A percentile compares a stretch with the other conserved stretches of the same genome.
These are phyloP conservation scores for Solanum pinnatisectum DNA, from an alignment of 257 asterid species.

Conservation along the genomic window DNA sequence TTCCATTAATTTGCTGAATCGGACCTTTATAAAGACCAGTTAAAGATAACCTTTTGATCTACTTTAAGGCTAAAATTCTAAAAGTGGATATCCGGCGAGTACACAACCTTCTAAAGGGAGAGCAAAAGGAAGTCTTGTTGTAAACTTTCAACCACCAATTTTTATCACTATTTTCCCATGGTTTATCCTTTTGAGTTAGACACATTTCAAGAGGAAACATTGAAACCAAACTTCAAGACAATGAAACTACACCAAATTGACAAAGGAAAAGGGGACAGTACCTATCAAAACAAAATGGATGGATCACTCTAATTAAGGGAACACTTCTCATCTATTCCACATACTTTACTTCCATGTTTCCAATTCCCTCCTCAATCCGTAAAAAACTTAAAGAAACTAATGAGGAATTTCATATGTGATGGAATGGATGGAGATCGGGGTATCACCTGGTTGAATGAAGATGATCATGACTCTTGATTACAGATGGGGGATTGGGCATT, in stretches of 20 bases:
- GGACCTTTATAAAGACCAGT: background rate
- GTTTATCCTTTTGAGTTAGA: background rate
- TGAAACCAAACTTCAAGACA: background rate
- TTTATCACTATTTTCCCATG: background rate
- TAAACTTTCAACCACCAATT: background rate
- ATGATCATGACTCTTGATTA: background rate
- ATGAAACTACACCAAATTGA: background rate
- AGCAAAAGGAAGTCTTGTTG: background rate
- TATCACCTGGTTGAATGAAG: background rate
- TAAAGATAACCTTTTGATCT: background rate
- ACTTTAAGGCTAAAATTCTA: background rate
- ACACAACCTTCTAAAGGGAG: background rate
- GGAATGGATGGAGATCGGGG: background rate
- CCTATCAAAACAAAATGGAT: background rate
- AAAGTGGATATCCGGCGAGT: background rate
- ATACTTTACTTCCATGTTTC: background rate
- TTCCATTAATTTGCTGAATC: background rate
- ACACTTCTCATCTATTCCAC: background rate
- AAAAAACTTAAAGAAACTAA: background rate
- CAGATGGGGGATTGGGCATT: background rate
- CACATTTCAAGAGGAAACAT: background rate
- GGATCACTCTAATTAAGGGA: background rate
- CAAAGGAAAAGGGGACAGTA: background rate
- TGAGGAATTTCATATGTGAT: background rate
- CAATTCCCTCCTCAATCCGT: background rate